phyloP scores from a whole-genome alignment of 441 rosid genomes.

The Populus trichocarpa region DNA sequence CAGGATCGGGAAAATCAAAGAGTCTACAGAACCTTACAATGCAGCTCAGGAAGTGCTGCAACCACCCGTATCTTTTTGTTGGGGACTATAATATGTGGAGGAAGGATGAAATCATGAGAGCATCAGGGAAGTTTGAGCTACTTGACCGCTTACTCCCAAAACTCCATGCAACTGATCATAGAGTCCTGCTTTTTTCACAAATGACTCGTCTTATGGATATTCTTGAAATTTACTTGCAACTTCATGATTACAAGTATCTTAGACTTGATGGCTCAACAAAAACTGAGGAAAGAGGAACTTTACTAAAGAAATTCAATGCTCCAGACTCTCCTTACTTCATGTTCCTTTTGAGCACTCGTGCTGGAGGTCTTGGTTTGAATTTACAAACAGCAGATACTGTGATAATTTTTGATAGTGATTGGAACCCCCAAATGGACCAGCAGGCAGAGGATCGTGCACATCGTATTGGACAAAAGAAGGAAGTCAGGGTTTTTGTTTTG shows the following conservation, averaged over 20 bases:
- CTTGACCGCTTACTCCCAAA: slow-evolving; percentile 97
- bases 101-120: slow-evolving; percentile 81
- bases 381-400: slow-evolving; percentile 99
- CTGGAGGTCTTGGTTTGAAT: slow-evolving; percentile 99
- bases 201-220: slow-evolving; percentile 98
- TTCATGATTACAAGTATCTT: slow-evolving; percentile 76
- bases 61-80: slow-evolving; percentile 95
- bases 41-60: slow-evolving; percentile 99
- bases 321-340: slow-evolving; percentile 97
- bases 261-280: slow-evolving; percentile 98
- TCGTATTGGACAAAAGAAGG: slow-evolving; percentile 99
- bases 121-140: slow-evolving; percentile 96
- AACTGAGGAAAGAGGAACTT: slow-evolving; percentile 93
- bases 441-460: slow-evolving; percentile 99
- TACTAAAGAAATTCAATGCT: slow-evolving; percentile 90
- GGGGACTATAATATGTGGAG: slow-evolving; percentile 86
- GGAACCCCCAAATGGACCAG: slow-evolving; percentile 99
- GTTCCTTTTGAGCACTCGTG: slow-evolving; percentile 98
- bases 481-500: slow-evolving; percentile 97
- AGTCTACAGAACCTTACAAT: slow-evolving; percentile 89
- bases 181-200: slow-evolving; percentile 96
- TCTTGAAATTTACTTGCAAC: slow-evolving; percentile 85
- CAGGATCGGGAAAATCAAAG: slow-evolving; percentile 94
- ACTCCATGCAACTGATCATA: slow-evolving; percentile 77
- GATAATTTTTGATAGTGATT: slow-evolving; percentile 97